These are phyloP conservation scores for Biscutella laevigata DNA, from an alignment of 441 rosid genomes.

Conservation along the genomic window DNA sequence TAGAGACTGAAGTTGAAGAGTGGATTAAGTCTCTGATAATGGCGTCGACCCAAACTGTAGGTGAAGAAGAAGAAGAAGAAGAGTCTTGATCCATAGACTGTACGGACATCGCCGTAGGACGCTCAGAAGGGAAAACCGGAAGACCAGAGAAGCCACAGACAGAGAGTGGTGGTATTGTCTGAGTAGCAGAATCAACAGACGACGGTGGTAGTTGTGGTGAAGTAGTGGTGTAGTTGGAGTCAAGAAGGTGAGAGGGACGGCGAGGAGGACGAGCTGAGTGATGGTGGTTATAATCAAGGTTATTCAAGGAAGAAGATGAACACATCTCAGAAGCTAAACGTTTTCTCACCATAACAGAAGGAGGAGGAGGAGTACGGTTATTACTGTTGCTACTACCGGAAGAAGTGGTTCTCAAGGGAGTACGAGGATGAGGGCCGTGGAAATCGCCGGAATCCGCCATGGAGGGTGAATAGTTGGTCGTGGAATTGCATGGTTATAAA, in stretches of 20 bases:
- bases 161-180: constrained; percentile 49
- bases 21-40: constrained; percentile 79
- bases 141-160: constrained; percentile 89
- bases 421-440: constrained; percentile 16
- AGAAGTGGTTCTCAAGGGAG: constrained; percentile 26
- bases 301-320: no score
- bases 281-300: constrained; percentile 16
- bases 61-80: constrained; percentile 43
- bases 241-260: constrained; percentile 24
- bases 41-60: constrained; percentile 70
- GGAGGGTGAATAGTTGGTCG: constrained; percentile 24
- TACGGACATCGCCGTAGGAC: constrained; percentile 22
- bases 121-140: constrained; percentile 76
- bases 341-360: constrained; percentile 51
- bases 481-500: constrained; percentile 29
- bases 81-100: constrained; percentile 47
- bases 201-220: constrained; percentile 34
- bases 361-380: constrained; percentile 17
- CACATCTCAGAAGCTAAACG: constrained; percentile 80
- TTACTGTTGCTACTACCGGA: constrained; percentile 18
- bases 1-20: constrained; percentile 59
- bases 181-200: no score
- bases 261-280: constrained; percentile 29
- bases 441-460: constrained; percentile 48
- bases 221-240: constrained; percentile 27